phyloP scores from a whole-genome alignment of 139 green algal genomes.

The Volvox africanus region DNA sequence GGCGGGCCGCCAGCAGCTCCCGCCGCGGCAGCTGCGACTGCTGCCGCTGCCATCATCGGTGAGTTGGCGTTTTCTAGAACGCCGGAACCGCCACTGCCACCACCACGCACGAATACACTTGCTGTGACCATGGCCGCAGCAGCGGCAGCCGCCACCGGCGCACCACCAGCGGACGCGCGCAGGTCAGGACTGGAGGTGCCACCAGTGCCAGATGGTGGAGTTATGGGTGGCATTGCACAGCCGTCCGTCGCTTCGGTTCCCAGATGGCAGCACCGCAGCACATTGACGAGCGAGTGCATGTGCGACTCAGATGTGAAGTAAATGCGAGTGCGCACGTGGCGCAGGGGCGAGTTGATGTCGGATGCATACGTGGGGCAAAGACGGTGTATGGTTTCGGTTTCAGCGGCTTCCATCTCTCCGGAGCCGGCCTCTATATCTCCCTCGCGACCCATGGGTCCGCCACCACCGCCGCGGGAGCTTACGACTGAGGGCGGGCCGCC shows the following conservation, averaged over 20 bases:
- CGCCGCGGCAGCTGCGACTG: constrained; percentile 9
- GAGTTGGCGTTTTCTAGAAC: not conserved
- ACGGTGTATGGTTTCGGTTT: constrained; percentile 67
- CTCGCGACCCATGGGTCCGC: constrained; percentile 25
- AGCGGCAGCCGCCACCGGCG: not conserved
- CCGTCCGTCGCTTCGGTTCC: not conserved
- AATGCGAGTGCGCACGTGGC: constrained; percentile 97
- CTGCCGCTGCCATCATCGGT: not conserved
- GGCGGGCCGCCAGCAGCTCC: not conserved
- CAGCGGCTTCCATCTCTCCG: constrained; percentile 15
- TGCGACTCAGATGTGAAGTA: constrained; percentile 98
- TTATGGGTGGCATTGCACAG: not conserved
- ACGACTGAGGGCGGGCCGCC: constrained; percentile 31
- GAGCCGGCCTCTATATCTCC: constrained; percentile 1
- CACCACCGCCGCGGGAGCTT: not conserved
- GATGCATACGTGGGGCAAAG: constrained; percentile 91
- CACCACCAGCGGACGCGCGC: constrained; percentile 16
- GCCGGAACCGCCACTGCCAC: not conserved
- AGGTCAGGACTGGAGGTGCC: constrained; percentile 34
- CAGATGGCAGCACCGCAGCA: constrained; percentile 88
- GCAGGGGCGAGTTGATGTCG: constrained; percentile 93
- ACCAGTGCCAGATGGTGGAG: constrained; percentile 36
- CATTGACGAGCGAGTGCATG: constrained; percentile 96
- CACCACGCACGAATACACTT: not conserved
- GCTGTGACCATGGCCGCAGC: constrained; percentile 2